Conservation (phyloP, 2,329 filamentous ascomycete species). For the Leptographium procerum region DNA sequence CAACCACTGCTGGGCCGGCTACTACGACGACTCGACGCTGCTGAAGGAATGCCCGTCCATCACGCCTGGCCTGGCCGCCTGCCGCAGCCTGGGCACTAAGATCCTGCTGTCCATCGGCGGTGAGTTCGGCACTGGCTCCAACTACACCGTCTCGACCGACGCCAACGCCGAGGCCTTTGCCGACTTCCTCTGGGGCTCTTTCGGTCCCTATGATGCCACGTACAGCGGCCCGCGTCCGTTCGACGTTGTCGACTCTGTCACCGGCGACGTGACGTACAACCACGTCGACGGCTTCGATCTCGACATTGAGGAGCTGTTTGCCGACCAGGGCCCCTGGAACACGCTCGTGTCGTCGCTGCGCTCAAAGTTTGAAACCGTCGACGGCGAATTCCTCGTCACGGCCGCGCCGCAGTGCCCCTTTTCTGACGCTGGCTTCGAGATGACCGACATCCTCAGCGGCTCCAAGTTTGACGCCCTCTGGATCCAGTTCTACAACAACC, state of each 20-base stretch:
- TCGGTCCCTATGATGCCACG: slow-evolving; percentile 21
- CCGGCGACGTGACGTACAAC: slow-evolving; percentile 15
- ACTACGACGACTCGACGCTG: slow-evolving; percentile 21
- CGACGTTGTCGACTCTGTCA: slow-evolving; percentile 16
- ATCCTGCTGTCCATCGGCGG: slow-evolving; percentile 55
- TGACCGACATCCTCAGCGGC: slow-evolving; percentile 28
- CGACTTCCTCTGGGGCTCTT: slow-evolving; percentile 25
- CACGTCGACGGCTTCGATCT: slow-evolving; percentile 42
- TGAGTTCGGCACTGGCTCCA: slow-evolving; percentile 17
- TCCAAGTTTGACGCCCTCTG: slow-evolving; percentile 30
- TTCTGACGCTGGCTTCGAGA: slow-evolving; percentile 24
- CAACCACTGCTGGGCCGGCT: slow-evolving; percentile 22
- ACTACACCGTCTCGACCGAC: slow-evolving; percentile 23
- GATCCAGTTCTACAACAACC: slow-evolving; percentile 38
- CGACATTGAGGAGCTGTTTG: slow-evolving; percentile 29
- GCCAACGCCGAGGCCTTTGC: slow-evolving; percentile 23
- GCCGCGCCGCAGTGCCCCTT: slow-evolving; percentile 34
- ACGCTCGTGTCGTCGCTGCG: slow-evolving; percentile 9
- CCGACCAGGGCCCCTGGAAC: slow-evolving; percentile 10
- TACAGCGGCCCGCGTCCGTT: slow-evolving; percentile 29
- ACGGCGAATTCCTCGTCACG: slow-evolving; percentile 29
- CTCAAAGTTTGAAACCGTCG: slow-evolving; percentile 9
- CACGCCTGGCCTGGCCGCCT: slow-evolving; percentile 27
- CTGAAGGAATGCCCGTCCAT: slow-evolving; percentile 22
- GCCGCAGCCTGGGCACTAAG: slow-evolving; percentile 48